Evolutionary conservation across 2,329 filamentous ascomycete genomes (phyloP).

Genomic region (Colletotrichum simmondsii): DNA sequence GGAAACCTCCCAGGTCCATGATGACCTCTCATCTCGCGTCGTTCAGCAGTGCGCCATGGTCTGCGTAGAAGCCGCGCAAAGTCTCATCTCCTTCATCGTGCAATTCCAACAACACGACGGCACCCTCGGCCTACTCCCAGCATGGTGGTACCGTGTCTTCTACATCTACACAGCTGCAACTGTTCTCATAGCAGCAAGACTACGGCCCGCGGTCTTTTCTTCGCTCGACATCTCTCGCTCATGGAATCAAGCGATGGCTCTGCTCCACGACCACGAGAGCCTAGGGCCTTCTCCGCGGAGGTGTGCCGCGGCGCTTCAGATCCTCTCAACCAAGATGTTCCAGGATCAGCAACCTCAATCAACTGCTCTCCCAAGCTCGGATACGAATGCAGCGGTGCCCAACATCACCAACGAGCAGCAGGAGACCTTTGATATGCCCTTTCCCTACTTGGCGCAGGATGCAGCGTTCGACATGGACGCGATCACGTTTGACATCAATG

Average conservation of each 20-base stretch:
- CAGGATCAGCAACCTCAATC: constrained; percentile 37
- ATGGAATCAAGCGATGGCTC: constrained; percentile 46
- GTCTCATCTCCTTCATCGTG: constrained; percentile 44
- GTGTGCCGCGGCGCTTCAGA: constrained; percentile 47
- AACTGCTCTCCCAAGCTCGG: background rate
- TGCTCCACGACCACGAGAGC: constrained; percentile 45
- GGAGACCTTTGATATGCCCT: constrained; percentile 24
- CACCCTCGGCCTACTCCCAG: constrained; percentile 47
- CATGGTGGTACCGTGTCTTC: constrained; percentile 53
- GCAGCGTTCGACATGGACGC: constrained; percentile 38
- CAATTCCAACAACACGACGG: constrained; percentile 44
- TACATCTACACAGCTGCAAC: constrained; percentile 50
- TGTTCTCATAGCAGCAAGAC: constrained; percentile 47
- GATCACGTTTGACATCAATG: constrained; percentile 44
- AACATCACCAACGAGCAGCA: constrained; percentile 1
- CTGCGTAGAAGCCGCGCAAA: constrained; percentile 47
- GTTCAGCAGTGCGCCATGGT: constrained; percentile 46
- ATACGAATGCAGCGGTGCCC: background rate
- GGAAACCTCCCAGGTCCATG: constrained; percentile 25
- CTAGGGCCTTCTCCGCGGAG: constrained; percentile 46
- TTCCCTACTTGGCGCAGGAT: constrained; percentile 20
- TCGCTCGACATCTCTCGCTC: constrained; percentile 40
- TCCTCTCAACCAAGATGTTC: constrained; percentile 46
- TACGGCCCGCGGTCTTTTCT: constrained; percentile 46
- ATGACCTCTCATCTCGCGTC: constrained; percentile 42